Evolutionary conservation across 2,329 filamentous ascomycete genomes (phyloP).

Genomic region (Microsporum ferrugineum): DNA sequence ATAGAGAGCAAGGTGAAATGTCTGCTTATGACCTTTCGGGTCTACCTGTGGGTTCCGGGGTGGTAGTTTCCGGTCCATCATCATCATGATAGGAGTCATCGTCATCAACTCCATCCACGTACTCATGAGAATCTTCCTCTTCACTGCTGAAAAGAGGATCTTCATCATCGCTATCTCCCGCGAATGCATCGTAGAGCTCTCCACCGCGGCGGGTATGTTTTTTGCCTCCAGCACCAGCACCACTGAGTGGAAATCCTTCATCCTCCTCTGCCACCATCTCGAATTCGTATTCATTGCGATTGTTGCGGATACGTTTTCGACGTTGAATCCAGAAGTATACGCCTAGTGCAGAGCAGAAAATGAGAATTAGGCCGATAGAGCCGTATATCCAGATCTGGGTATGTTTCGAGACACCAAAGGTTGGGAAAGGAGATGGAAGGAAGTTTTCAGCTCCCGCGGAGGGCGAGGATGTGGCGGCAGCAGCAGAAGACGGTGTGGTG

Average conservation of each 20-base stretch:
- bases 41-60: background rate
- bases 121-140: constrained; percentile 32
- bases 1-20: background rate
- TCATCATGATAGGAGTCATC: constrained; percentile 7
- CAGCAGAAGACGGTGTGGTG: constrained; percentile 11
- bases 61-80: background rate
- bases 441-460: constrained; percentile 35
- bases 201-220: constrained; percentile 56
- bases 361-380: constrained; percentile 66
- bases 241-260: constrained; percentile 41
- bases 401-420: constrained; percentile 74
- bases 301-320: constrained; percentile 62
- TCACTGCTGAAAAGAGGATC: constrained; percentile 37
- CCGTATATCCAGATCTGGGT: constrained; percentile 94
- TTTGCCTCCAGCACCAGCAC: constrained; percentile 26
- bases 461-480: constrained; percentile 17
- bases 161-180: constrained; percentile 75
- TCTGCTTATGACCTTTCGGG: background rate
- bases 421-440: constrained; percentile 77
- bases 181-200: constrained; percentile 95
- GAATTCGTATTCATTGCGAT: constrained; percentile 82
- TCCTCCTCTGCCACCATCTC: constrained; percentile 83
- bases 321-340: constrained; percentile 71
- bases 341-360: constrained; percentile 73
- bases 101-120: constrained; percentile 29